Percentiles rank a stretch among this genome's conserved stretches.
Conservation (phyloP, 2,329 filamentous ascomycete genomes). For the Fusarium tuaranense region DNA sequence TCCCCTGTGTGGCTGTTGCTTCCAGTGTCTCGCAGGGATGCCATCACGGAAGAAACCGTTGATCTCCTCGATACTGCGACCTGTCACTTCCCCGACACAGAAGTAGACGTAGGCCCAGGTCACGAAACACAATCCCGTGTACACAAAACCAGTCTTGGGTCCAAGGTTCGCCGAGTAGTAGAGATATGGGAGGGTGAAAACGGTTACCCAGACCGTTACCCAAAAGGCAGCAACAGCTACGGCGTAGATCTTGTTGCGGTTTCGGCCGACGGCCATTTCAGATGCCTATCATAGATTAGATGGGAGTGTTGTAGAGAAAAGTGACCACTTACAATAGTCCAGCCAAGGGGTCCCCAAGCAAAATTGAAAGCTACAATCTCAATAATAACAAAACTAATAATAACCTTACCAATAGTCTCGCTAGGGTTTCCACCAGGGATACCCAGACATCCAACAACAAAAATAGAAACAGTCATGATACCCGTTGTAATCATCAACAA, state of each 20-base stretch:
- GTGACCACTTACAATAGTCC: conserved; percentile 48
- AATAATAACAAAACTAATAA: conserved; percentile 56
- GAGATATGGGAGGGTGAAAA: conserved; percentile 55
- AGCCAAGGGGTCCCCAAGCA: conserved; percentile 53
- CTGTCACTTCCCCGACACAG: conserved; percentile 49
- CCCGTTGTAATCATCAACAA: conserved; percentile 53
- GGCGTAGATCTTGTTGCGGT: conserved; percentile 50
- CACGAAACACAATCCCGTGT: conserved; percentile 49
- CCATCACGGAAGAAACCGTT: conserved; percentile 44
- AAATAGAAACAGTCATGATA: conserved; percentile 54
- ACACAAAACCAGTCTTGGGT: conserved; percentile 54
- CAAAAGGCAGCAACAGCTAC: conserved; percentile 57
- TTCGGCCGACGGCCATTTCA: conserved; percentile 61
- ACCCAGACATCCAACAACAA: conserved; percentile 56
- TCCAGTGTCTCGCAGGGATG: conserved; percentile 44
- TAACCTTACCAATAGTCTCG: conserved; percentile 50
- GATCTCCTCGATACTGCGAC: conserved; percentile 46
- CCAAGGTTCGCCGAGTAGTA: conserved; percentile 54
- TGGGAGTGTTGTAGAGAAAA: too few relatives aligned
- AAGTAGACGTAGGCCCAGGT: conserved; percentile 53
- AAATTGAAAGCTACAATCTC: conserved; percentile 60
- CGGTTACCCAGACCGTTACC: conserved; percentile 55
- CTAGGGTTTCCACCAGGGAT: conserved; percentile 46
- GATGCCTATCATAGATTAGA: conserved; percentile 45
- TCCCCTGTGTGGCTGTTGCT: conserved; percentile 30